Base-by-base conservation (phyloP, 192 early-diverging fungal genomes). In the Backusella sp. region DNA sequence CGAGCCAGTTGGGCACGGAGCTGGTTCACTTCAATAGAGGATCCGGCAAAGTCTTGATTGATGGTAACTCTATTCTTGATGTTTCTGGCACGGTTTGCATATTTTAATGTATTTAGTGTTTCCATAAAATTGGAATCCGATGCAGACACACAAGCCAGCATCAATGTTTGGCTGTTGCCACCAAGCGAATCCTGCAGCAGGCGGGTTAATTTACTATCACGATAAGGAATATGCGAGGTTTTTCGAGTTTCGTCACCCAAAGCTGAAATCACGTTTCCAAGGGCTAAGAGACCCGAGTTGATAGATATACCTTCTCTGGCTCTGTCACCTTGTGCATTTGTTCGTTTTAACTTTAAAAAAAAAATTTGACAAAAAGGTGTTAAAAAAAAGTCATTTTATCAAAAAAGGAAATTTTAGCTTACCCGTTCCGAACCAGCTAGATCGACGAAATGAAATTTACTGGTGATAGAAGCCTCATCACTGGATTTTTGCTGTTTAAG, bases 381-480 rank as follows among this genome's bases (percentile, higher is more conserved):
- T 68, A 21, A 11, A 36, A 67, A 19, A 68, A 34, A 11, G n/a
- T 12, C 36, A 30, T 70, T 70, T 26, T 7, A n/a, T 41, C 7
- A 30, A 46, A 71, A 44, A 17, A 26, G 23, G 28, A 65, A 42
- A 67, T 41, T 39, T 32, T 42, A 8, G 62, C 78, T 46, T 85
- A 87, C 84, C 62, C 94, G 82, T 84, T 99, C 97, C 6, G 95
- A 96, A 19, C 98, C 98, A 23, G 98, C 98, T 77, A 99, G 86
- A 87, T 99, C 98, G 28, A 99, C 97, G 89, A 98, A 99, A 78
- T 97, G 93, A 74, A 99, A 97, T 86, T 98, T 99, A 34, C 95
- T 84, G 42, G 36, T 79, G 77, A 49, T 70, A 26, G 32, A 56
- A n/a, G 66, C 52, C 4, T 75, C 39, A 6, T 83, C 77, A 46